phyloP scores from a whole-genome alignment of 176 grass and related monocot genomes.

The Dactylis glomerata region DNA sequence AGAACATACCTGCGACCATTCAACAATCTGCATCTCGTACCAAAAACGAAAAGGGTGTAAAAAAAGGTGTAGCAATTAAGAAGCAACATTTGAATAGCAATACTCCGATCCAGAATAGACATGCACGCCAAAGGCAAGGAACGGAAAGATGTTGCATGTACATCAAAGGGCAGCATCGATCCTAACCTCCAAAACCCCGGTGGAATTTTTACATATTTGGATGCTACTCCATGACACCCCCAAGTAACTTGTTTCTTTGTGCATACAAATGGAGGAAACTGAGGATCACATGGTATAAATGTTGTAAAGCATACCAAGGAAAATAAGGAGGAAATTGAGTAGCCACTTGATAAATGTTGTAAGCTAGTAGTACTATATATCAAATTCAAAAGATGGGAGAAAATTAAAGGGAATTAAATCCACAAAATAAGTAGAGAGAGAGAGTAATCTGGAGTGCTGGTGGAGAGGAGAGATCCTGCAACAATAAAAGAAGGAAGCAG shows the following conservation, averaged over 20 bases:
- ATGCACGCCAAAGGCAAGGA: constrained; percentile 1
- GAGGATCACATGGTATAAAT: neutral
- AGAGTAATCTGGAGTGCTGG: constrained; percentile 24
- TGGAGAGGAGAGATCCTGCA: constrained; percentile 35
- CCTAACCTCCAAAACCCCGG: constrained; percentile 33
- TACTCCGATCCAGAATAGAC: neutral
- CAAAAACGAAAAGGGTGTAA: neutral
- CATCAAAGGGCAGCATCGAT: no score
- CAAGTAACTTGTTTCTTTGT: no score
- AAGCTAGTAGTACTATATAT: neutral
- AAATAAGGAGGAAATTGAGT: no score
- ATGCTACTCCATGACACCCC: no score
- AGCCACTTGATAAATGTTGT: neutral
- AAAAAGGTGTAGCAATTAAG: neutral
- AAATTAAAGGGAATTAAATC: constrained; percentile 10
- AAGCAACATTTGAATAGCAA: constrained; percentile 23
- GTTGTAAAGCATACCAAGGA: no score
- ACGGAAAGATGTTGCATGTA: neutral
- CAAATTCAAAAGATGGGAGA: neutral
- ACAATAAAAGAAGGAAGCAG: constrained; percentile 60
- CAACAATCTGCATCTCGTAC: constrained; percentile 2
- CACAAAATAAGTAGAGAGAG: constrained; percentile 15
- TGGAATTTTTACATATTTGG: constrained; percentile 25
- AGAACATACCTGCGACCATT: constrained; percentile 15
- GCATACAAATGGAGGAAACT: neutral